Evolutionary conservation across 805 yeast species (phyloP), one percentile per base, ranked within the genome.

Genomic region (Tetrapisispora taiwanensis): DNA sequence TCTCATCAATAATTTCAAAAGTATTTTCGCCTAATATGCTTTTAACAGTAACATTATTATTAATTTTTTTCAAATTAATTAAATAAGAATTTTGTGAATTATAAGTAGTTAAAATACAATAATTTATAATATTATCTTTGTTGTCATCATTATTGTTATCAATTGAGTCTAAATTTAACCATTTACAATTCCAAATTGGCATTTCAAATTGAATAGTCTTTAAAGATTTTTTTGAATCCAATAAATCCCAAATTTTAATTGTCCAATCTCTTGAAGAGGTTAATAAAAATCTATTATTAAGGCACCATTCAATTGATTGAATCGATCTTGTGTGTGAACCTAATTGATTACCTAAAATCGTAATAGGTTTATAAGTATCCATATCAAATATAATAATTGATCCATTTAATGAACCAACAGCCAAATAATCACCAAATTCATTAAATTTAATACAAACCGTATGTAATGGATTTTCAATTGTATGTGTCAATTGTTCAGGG

Each of bases 181-280:
- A 57, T 27, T 54, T 55, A 39, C 61, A 56, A 52, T 69, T 73
- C 94, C 94, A 84, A 2, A 85, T 72, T 1, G 94, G 86, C 0
- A 83, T 76, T 43, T 79, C 82, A 52, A 85, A 79, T 39, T 67
- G 64, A 39, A 74, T 65, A 60, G 68, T 46, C 72, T 67, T 49
- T 37, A 37, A 69, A 56, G 42, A 75, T 68, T 39, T 57, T 48
- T 39, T 67, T 58, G 53, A 66, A 7, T 48, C 54, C 22, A 61
- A 50, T 48, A 89, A 62, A 63, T 87, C 95, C 95, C 96, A 89
- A 27, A 88, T 56, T 40, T 81, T 76, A 35, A 82, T 75, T 41
- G 71, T 72, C 92, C 95, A 88, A 60, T 90, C 97, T 53, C 87
- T 76, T 0, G 89, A 77, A 13, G 87, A 69, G 3, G 84, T 71